Evolutionary conservation across 1,284 basidiomycete species (phyloP), one percentile per base, ranked within the genome.

Genomic region (Gymnopus androsaceus): DNA sequence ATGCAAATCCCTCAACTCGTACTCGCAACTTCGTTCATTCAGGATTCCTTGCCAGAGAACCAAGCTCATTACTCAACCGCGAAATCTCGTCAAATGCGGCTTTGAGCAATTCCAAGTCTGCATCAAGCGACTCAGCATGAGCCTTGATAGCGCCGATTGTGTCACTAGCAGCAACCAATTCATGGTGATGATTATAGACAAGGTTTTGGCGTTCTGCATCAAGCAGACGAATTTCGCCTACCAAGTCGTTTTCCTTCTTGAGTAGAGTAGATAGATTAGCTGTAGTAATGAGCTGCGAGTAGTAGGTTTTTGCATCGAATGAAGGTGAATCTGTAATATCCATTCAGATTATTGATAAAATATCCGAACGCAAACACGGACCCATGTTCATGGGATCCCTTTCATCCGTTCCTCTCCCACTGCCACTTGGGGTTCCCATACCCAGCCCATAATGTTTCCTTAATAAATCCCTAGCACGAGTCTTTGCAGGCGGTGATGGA

Each of bases 101-200:
- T 66, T 84, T 82, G 45, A 94, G 79, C 21, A 87, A 77, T 64
- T 94, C 92, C n/a, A 94, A 78, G 65, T 93, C 89, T 2, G 79
- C 77, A 66, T 94, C 92, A 8, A 94, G 79, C 50, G 84, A 84
- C 68, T 94, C 92, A 1, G 92, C 90, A 8, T 90, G 82, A 2
- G 81, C 81, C 70, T 92, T 94, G 87, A 94, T 92, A 21, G 88
- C 85, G 57, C 86, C 84, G 60, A 96, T 95, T 5, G 94, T 96
- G 64, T 94, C 92, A 61, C 89, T 92, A 1, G 94, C 94, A 1
- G 91, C 90, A 46, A 96, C 94, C 19, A 96, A 84, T 65, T 96
- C 94, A 62, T 95, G 93, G 66, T 96, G 94, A 65, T 96, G 94
- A 63, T 96, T 95, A 69, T 96, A 96, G 3, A 96, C 94, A 36